phyloP scores from a whole-genome alignment of 2,329 filamentous ascomycete species.

The Clarireedia paspali region DNA sequence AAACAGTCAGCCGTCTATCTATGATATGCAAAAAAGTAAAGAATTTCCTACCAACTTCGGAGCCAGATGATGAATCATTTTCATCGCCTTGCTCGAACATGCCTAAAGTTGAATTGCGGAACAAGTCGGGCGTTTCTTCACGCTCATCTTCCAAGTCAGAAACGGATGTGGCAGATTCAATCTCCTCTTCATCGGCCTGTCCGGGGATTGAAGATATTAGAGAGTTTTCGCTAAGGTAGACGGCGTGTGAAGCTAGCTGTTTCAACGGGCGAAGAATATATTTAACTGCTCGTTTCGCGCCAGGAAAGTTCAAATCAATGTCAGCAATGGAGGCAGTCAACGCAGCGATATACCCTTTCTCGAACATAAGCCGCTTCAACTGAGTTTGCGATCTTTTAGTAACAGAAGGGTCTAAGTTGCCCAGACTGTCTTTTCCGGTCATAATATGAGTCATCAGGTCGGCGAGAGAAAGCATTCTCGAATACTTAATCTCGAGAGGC shows the following conservation, averaged over 20 bases:
- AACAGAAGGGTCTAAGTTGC: constrained; percentile 33
- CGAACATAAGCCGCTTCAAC: constrained; percentile 91
- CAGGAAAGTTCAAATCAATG: constrained; percentile 89
- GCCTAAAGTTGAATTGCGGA: constrained; percentile 89
- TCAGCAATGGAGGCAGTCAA: constrained; percentile 90
- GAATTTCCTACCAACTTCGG: constrained; percentile 47
- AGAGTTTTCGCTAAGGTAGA: constrained; percentile 64
- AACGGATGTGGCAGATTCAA: constrained; percentile 78
- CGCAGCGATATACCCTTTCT: constrained; percentile 89
- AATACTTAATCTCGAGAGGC: constrained; percentile 76
- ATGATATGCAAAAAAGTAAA: not conserved
- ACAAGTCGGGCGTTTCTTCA: constrained; percentile 93
- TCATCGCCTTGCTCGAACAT: constrained; percentile 84
- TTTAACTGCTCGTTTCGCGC: constrained; percentile 89
- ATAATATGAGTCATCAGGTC: constrained; percentile 93
- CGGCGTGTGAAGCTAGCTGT: constrained; percentile 78
- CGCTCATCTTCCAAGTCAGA: constrained; percentile 81
- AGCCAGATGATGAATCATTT: constrained; percentile 67
- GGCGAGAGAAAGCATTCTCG: constrained; percentile 76
- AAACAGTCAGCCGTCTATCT: constrained; percentile 26
- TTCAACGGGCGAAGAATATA: constrained; percentile 89
- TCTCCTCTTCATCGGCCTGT: constrained; percentile 76
- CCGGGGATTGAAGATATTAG: constrained; percentile 61
- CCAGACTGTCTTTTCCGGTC: constrained; percentile 64
- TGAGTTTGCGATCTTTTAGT: constrained; percentile 62